Percentiles rank a stretch among this genome's conserved stretches.
phyloP scores from a whole-genome alignment of 176 grass and related monocot genomes.

The Phoenix dactylifera region DNA sequence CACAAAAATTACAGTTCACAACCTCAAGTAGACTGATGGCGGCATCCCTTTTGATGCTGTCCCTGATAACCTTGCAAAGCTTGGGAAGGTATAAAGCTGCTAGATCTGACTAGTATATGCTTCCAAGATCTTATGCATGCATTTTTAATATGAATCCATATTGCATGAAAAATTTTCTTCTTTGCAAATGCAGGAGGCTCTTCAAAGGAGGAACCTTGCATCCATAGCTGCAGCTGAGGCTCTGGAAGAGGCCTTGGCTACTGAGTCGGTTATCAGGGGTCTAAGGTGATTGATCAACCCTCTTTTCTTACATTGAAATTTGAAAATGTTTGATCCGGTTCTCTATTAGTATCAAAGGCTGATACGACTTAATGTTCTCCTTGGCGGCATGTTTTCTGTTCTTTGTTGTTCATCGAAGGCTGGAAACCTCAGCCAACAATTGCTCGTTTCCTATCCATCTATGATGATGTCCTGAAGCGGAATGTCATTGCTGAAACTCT shows the following conservation, averaged over 20 bases:
- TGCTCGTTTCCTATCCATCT: constrained; percentile 55
- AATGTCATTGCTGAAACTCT: constrained; percentile 30
- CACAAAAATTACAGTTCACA: constrained; percentile 44
- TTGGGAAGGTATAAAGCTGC: constrained; percentile 36
- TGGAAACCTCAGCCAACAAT: constrained; percentile 49
- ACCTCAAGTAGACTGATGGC: constrained; percentile 79
- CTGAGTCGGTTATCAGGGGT: constrained; percentile 61
- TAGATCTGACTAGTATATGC: too few relatives aligned
- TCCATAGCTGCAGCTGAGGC: constrained; percentile 49
- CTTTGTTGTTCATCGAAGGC: constrained; percentile 40
- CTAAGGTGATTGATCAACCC: constrained; percentile 37
- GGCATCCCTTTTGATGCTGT: constrained; percentile 39
- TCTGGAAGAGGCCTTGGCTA: constrained; percentile 59
- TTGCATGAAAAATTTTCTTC: too few relatives aligned
- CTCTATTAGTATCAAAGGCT: neutral
- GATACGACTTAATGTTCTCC: neutral
- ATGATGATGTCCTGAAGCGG: constrained; percentile 50
- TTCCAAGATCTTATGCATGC: too few relatives aligned
- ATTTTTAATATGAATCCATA: too few relatives aligned
- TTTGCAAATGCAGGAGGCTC: constrained; percentile 45
- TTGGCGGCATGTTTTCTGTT: constrained; percentile 69
- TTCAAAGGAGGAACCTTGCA: constrained; percentile 43
- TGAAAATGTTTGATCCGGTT: neutral
- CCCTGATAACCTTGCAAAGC: constrained; percentile 45
- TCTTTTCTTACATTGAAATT: too few relatives aligned